Percentiles rank a stretch among this genome's conserved stretches.
These are phyloP conservation scores for Sporothrix pallida DNA, from an alignment of 2,329 filamentous ascomycete genomes.

Conservation along the genomic window DNA sequence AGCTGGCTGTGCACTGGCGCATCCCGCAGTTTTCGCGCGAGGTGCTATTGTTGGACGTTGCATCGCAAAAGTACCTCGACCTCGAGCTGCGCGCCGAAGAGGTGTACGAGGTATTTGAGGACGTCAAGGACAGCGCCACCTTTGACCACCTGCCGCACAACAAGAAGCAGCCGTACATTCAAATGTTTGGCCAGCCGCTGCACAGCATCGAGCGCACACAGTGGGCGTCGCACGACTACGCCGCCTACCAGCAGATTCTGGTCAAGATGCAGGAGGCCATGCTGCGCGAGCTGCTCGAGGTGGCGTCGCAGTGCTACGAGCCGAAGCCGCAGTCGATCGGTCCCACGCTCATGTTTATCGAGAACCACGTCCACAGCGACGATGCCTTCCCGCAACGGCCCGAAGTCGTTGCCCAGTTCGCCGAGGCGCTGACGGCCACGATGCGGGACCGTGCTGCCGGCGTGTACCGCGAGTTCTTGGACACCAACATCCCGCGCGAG, in stretches of 20 bases:
- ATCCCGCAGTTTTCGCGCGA: conserved; percentile 81
- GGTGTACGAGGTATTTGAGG: conserved; percentile 81
- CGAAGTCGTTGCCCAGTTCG: conserved; percentile 74
- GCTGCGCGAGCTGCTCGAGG: conserved; percentile 79
- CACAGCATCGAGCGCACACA: conserved; percentile 62
- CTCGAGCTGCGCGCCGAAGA: conserved; percentile 81
- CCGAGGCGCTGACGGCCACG: conserved; percentile 72
- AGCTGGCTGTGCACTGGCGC: conserved; percentile 87
- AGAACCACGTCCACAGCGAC: conserved; percentile 82
- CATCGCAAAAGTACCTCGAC: conserved; percentile 82
- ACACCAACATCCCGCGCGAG: conserved; percentile 78
- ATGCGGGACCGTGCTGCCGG: conserved; percentile 75
- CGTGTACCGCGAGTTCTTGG: conserved; percentile 80
- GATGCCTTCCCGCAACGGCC: conserved; percentile 72
- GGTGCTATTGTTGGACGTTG: conserved; percentile 82
- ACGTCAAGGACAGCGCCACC: conserved; percentile 66
- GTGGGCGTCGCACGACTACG: conserved; percentile 73
- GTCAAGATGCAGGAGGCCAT: conserved; percentile 78
- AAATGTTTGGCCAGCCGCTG: conserved; percentile 57
- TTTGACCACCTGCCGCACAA: conserved; percentile 62
- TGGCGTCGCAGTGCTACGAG: conserved; percentile 88
- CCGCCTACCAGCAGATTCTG: conserved; percentile 76
- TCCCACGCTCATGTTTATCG: conserved; percentile 72
- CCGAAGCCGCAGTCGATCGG: conserved; percentile 82
- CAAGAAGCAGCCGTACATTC: conserved; percentile 66